Conservation (phyloP, 2,329 filamentous ascomycete genomes). For the Aspergillus flavus region DNA sequence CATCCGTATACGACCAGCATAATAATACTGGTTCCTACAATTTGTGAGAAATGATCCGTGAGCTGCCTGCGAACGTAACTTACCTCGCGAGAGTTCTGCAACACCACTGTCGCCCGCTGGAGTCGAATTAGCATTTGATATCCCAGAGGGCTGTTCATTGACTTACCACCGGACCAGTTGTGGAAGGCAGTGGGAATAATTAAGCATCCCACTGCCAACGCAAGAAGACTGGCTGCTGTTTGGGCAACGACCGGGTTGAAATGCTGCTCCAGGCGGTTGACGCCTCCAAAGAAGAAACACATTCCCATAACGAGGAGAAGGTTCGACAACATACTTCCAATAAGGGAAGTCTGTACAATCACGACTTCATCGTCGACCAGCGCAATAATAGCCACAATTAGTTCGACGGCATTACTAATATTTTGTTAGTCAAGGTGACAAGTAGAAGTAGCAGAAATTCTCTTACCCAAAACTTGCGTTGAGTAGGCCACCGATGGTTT, state of each 20-base stretch:
- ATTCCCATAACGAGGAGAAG: conserved; percentile 85
- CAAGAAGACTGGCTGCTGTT: conserved; percentile 79
- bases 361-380: conserved; percentile 71
- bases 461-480: conserved; percentile 79
- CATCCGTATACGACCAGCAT: conserved; percentile 79
- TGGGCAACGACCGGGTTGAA: conserved; percentile 94
- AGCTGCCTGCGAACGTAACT: not conserved
- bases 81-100: conserved; percentile 38
- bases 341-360: conserved; percentile 90
- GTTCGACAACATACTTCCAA: conserved; percentile 90
- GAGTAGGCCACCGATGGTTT: conserved; percentile 83
- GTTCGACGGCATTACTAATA: conserved; percentile 75
- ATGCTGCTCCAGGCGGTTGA: conserved; percentile 77
- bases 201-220: conserved; percentile 75
- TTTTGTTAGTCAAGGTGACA: conserved; percentile 9
- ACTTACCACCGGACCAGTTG: conserved; percentile 50
- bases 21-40: conserved; percentile 66
- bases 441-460: not conserved
- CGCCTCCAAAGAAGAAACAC: conserved; percentile 86
- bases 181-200: conserved; percentile 91
- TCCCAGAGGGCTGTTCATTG: not conserved
- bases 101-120: conserved; percentile 31
- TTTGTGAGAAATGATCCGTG: not conserved
- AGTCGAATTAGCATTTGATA: conserved; percentile 8
- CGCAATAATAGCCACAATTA: conserved; percentile 87